phyloP scores from a whole-genome alignment of 2,329 filamentous ascomycete genomes.

The Lomentospora prolificans region DNA sequence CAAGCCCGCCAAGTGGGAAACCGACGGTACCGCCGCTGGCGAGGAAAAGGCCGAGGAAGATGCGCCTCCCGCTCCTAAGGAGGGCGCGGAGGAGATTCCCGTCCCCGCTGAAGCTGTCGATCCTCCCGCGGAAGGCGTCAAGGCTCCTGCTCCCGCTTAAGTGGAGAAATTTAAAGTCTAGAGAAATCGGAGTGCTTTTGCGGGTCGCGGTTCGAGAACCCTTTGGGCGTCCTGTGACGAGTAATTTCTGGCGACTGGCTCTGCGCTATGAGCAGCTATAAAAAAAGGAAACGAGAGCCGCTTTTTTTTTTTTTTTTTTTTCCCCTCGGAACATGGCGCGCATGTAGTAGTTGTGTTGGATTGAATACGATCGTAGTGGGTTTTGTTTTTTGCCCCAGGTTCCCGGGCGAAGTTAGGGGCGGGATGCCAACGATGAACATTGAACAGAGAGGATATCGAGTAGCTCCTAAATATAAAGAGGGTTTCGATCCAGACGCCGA shows the following conservation, averaged over 20 bases:
- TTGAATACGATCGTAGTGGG: constrained; percentile 2
- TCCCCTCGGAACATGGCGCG: neutral
- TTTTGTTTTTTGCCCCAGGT: neutral
- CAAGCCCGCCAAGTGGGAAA: constrained; percentile 54
- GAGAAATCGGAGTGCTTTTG: too few relatives aligned
- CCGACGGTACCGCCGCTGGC: constrained; percentile 13
- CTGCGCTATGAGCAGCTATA: too few relatives aligned
- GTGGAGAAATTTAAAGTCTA: neutral
- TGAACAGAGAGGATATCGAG: neutral
- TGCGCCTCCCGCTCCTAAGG: constrained; percentile 17
- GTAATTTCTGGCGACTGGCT: too few relatives aligned
- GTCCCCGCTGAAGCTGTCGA: constrained; percentile 18
- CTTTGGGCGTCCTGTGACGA: constrained; percentile 11
- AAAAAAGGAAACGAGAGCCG: constrained; percentile 12
- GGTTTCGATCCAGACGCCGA: neutral
- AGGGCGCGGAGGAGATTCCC: constrained; percentile 19
- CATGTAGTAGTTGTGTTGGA: neutral
- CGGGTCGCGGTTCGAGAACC: too few relatives aligned
- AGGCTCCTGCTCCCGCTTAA: constrained; percentile 25
- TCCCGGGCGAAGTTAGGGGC: neutral
- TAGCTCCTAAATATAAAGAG: neutral
- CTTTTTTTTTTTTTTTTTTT: neutral
- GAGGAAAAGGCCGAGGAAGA: constrained; percentile 30
- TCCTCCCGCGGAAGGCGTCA: constrained; percentile 15
- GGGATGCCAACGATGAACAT: neutral